Evolutionary conservation across 2,329 filamentous ascomycete genomes (phyloP), one percentile per base, ranked within the genome.

Genomic region (Claviceps sp.): DNA sequence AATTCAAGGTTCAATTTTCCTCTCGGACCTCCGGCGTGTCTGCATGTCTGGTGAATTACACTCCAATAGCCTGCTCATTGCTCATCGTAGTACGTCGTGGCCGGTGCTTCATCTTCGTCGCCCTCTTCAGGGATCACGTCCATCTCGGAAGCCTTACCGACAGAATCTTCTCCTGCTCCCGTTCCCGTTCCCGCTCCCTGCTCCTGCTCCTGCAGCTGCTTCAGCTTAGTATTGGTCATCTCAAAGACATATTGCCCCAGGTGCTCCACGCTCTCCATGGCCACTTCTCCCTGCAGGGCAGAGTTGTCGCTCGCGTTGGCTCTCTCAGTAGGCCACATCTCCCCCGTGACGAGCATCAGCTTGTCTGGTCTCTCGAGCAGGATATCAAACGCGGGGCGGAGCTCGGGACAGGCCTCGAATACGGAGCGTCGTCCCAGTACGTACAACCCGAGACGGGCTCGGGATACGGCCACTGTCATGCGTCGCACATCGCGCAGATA

Each of bases 181-280:
- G 9, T 9, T 41, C 18, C 41, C 5, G 41, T 4, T 22, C 11
- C 41, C 22, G 18, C 11, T 11, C 42, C 41, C 22, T 13, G 13
- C 20, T 24, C 42, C 13, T 66, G 73, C 9, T 61, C 67, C 49
- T 71, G 68, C 46, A 81, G 56, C 61, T 79, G 74, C 61, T 72
- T 67, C 38, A 78, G 57, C 61, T 69, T 75, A 1, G 76, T 79
- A 47, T 85, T 79, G 3, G 89, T 95, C 88, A 98, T 98, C 67
- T 98, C 88, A 65, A 81, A 95, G 22, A 98, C 91, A 66, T 96
- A 98, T 69, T 95, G 86, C 0, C 93, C 93, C 38, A 98, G 68
- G 70, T 98, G 93, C 71, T 98, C 91, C 1, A 97, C 84, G 37
- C 86, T 81, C 60, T 91, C 86, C 87, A 98, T 97, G 20, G 81